A percentile compares a stretch with the other conserved stretches of the same genome.
phyloP scores from a whole-genome alignment of 306 rosid species.

The Abrus precatorius region DNA sequence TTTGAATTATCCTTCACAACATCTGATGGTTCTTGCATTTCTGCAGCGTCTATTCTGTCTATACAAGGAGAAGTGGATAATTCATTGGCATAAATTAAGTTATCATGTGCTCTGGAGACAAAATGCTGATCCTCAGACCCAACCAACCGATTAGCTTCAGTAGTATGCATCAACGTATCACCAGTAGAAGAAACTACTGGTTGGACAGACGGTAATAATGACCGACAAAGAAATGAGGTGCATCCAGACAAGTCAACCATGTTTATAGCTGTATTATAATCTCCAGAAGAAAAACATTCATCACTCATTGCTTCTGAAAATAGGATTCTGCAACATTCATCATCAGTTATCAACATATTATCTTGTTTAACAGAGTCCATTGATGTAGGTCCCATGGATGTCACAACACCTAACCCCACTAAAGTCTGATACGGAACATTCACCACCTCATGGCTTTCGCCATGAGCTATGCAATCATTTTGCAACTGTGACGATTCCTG shows the following conservation, averaged over 20 bases:
- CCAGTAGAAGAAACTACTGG: constrained; percentile 62
- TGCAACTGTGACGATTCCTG: constrained; percentile 67
- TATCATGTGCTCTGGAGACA: constrained; percentile 59
- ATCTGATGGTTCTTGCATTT: constrained; percentile 60
- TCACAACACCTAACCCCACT: constrained; percentile 53
- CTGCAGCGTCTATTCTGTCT: constrained; percentile 45
- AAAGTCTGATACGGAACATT: constrained; percentile 65
- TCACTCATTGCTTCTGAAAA: constrained; percentile 73
- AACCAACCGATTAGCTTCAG: constrained; percentile 62
- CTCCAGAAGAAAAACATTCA: constrained; percentile 63
- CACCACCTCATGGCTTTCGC: constrained; percentile 57
- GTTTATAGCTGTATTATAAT: constrained; percentile 50
- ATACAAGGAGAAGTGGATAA: constrained; percentile 61
- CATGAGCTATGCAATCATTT: constrained; percentile 59
- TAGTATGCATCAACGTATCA: constrained; percentile 52
- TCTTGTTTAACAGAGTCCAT: constrained; percentile 60
- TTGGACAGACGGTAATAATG: constrained; percentile 55
- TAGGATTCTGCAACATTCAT: constrained; percentile 86
- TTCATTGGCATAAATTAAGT: constrained; percentile 65
- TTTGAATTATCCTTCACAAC: constrained; percentile 59
- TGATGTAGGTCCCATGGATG: constrained; percentile 53
- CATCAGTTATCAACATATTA: constrained; percentile 74
- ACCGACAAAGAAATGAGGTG: constrained; percentile 61
- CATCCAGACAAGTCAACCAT: constrained; percentile 58
- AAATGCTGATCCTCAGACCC: constrained; percentile 66